phyloP scores from a whole-genome alignment of 2,329 filamentous ascomycete species.

The Myrmaecium sp. region DNA sequence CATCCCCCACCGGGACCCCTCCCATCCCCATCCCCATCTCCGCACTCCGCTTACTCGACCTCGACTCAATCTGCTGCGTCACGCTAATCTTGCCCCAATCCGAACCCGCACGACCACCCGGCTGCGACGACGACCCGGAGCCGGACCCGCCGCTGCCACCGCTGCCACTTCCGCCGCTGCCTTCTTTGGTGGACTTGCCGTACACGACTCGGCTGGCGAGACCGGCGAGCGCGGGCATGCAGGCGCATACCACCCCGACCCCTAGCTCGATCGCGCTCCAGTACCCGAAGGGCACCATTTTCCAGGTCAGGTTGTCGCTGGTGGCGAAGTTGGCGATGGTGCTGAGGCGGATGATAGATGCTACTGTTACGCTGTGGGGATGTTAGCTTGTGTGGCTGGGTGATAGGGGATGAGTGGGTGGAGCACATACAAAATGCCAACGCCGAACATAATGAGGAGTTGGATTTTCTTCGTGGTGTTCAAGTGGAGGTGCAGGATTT shows the following conservation, averaged over 20 bases:
- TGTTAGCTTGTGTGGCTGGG: not conserved
- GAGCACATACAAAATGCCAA: conserved; percentile 21
- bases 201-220: too few species aligned
- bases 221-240: conserved; percentile 27
- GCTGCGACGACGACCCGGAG: too few species aligned
- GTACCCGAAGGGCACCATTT: conserved; percentile 8
- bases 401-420: conserved; percentile 3
- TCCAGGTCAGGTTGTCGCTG: conserved; percentile 24
- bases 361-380: conserved; percentile 18
- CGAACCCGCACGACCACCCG: too few species aligned
- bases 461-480: conserved; percentile 16
- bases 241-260: conserved; percentile 28
- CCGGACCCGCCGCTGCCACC: too few species aligned
- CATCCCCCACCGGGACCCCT: too few species aligned
- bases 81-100: too few species aligned
- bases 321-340: conserved; percentile 26
- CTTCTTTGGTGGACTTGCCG: too few species aligned
- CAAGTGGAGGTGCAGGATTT: conserved; percentile 15
- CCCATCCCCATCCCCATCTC: too few species aligned
- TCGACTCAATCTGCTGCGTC: too few species aligned
- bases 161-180: too few species aligned
- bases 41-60: too few species aligned
- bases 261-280: conserved; percentile 28
- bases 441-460: conserved; percentile 19
- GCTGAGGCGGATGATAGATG: conserved; percentile 26